Evolutionary conservation across 169 alveolate genomes (phyloP).

Genomic region (Plasmodium coatneyi): DNA sequence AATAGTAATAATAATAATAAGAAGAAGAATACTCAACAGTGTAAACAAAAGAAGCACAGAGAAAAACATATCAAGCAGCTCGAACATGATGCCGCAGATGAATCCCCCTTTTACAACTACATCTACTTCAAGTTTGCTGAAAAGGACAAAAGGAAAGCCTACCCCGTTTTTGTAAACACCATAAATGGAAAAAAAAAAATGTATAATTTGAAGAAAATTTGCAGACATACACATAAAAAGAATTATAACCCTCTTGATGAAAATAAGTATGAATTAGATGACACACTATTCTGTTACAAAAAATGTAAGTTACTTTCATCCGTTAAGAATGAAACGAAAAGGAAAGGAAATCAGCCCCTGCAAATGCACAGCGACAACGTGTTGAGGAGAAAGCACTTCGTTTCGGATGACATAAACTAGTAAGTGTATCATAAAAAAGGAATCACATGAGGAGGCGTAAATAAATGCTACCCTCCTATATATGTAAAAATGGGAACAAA

Average conservation of each 20-base stretch:
- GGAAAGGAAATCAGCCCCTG: neutral
- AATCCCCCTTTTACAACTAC: constrained; percentile 63
- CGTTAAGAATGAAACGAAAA: neutral
- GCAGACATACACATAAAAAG: neutral
- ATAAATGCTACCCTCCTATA: neutral
- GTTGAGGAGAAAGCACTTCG: constrained; percentile 21
- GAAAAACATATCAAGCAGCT: neutral
- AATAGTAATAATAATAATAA: neutral
- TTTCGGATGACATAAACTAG: constrained; percentile 40
- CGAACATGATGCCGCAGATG: neutral
- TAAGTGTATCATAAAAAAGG: neutral
- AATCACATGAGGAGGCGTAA: neutral
- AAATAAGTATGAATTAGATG: constrained; percentile 65
- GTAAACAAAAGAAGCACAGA: neutral
- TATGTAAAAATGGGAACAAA: neutral
- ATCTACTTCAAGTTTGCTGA: constrained; percentile 39
- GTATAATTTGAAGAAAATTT: constrained; percentile 30
- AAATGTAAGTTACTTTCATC: constrained; percentile 2
- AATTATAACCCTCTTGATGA: neutral
- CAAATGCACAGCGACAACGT: neutral
- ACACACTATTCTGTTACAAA: constrained; percentile 33
- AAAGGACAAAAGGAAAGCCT: constrained; percentile 6
- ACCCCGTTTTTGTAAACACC: constrained; percentile 46
- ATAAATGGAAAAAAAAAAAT: constrained; percentile 61
- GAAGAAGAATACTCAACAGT: neutral